These are phyloP conservation scores for Elaeis oleifera DNA, from an alignment of 202 grass and related monocot genomes.

Conservation along the genomic window DNA sequence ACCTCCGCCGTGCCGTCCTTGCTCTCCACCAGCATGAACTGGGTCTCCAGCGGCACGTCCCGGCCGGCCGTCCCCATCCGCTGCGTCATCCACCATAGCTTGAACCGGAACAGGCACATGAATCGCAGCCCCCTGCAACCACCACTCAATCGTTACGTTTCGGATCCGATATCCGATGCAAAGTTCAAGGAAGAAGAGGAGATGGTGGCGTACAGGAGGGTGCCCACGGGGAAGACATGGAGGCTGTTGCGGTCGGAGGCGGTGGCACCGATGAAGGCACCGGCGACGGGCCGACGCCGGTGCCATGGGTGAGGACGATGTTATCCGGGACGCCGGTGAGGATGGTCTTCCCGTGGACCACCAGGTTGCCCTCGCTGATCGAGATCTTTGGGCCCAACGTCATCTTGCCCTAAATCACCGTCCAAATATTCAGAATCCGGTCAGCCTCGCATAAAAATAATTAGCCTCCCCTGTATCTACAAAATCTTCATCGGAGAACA, in stretches of 20 bases:
- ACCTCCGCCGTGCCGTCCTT: slow-evolving; percentile 13
- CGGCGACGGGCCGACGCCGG: slow-evolving; percentile 42
- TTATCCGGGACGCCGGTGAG: slow-evolving; percentile 64
- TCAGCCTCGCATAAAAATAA: too few species aligned
- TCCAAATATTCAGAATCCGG: too few species aligned
- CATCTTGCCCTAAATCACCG: slow-evolving; percentile 28
- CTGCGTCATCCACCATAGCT: slow-evolving; percentile 99
- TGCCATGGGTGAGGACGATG: slow-evolving; percentile 34
- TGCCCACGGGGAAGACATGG: slow-evolving; percentile 78
- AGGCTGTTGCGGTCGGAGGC: slow-evolving; percentile 53
- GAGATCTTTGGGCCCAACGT: slow-evolving; percentile 60
- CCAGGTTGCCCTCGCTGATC: slow-evolving; percentile 44
- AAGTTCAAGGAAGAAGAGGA: not conserved
- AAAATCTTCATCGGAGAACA: too few species aligned
- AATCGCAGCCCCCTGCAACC: slow-evolving; percentile 45
- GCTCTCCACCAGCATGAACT: slow-evolving; percentile 90
- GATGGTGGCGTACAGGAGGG: slow-evolving; percentile 35
- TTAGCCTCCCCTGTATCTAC: too few species aligned
- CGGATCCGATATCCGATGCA: not conserved
- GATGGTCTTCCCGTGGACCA: slow-evolving; percentile 59
- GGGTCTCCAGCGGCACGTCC: slow-evolving; percentile 77
- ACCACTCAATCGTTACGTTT: not conserved
- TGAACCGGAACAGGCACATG: slow-evolving; percentile 85
- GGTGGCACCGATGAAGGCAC: slow-evolving; percentile 56
- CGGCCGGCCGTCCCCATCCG: slow-evolving; percentile 58